Base-by-base conservation (phyloP, 257 asterid species). In the Verbena officinalis region DNA sequence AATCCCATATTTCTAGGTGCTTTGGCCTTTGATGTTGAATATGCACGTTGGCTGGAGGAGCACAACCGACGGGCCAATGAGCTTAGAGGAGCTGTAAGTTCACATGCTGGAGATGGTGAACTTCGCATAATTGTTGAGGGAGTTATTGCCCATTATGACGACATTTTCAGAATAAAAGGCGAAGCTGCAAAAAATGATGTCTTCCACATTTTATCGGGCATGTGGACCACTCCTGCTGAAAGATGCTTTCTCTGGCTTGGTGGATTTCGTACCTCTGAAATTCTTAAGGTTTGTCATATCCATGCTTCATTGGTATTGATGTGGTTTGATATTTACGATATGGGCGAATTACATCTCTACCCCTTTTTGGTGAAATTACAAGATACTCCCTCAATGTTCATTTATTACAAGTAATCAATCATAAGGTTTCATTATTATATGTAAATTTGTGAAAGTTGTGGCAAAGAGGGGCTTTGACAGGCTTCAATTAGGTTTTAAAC, bases 221-320 rank as follows among this genome's bases (percentile, higher is more conserved):
- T 90, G 97, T 90, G 97, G 97, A 90, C 74, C 72, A 84, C 97
- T 20, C 97, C 97, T 33, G 97, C 97, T 21, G 97, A 90, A 68
- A 81, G 97, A 68, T 90, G 97, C 82, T 90, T 90, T 80, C 86
- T 90, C 59, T 90, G 97, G 97, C 95, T 90, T 42, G 97, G 97
- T 74, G 97, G 97, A 63, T 90, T 90, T 77, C 95, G 97, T 55
- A 80, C 95, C 2, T 88, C 96, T 20, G 96, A 90, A 69, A 80
- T 87, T 46, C 92, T 87, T 34, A 90, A 88, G 89, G 96, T 80
- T 62, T 72, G 60, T 46, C 17, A 39, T n/a, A 27, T 48, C 52
- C 13, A 55, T 56, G n/a, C n/a, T n/a, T n/a, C n/a, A n/a, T n/a
- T n/a, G n/a, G n/a, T n/a, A n/a, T n/a, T n/a, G n/a, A n/a, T n/a